Evolutionary conservation across 2,329 filamentous ascomycete genomes (phyloP), one percentile per base, ranked within the genome.

Genomic region (Colletotrichum shisoi): DNA sequence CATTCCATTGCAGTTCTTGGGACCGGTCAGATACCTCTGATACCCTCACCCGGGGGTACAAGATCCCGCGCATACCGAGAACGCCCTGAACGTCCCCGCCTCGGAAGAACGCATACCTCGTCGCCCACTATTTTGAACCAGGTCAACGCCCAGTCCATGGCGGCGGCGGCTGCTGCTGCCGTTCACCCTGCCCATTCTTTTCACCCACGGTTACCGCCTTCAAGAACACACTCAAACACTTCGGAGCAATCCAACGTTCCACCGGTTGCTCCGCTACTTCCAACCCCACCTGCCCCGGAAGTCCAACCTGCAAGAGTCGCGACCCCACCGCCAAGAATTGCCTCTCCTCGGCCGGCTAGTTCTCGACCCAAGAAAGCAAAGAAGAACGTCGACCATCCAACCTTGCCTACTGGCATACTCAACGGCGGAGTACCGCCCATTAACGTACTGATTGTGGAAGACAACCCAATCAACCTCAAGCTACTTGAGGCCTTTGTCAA

Each of bases 381-480:
- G 76, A 89, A 87, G 72, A 78, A 75, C 34, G 74, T 75, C 37
- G 80, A 81, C 21, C 76, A 79, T 58, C 76, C 82, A 1, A 78
- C 76, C 13, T 74, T 90, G 68, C 85, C 85, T 31, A 83, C 89
- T 4, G 89, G 87, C 37, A 84, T 92, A 73, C 85, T 96, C 34
- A 93, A 94, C 71, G 90, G 89, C 61, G 89, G 89, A 1, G 93
- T 98, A 0, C 95, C 95, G 8, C 94, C 95, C 1, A 98, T 99
- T 80, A 98, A 96, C 72, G 94, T 98, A 8, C 84, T 99, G 49
- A 97, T 99, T 68, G 95, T 99, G 15, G 95, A 99, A 81, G 95
- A 99, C 80, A 99, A 99, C 78, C 93, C 95, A 70, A 98, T 99
- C 84, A 99, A 98, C 75, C 82, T 98, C 71, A 92, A 93, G 74